Evolutionary conservation across 441 rosid species (phyloP).

Genomic region (Pelargonium australe): DNA sequence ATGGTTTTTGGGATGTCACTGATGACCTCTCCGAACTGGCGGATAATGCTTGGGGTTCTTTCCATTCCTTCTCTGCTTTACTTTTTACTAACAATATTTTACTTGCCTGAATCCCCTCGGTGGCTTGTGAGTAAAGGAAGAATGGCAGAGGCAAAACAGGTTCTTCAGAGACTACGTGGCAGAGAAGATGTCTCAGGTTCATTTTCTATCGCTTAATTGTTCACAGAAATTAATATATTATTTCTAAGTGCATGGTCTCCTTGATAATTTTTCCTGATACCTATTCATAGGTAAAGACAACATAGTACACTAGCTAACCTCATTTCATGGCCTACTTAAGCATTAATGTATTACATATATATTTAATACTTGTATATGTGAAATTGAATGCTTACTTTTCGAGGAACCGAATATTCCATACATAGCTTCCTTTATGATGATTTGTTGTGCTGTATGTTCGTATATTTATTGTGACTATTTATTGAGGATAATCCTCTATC

Average conservation of each 20-base stretch:
- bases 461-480: too few relatives aligned
- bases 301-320: too few relatives aligned
- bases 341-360: too few relatives aligned
- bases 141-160: conserved; percentile 57
- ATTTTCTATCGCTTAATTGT: not conserved
- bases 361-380: too few relatives aligned
- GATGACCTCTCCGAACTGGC: conserved; percentile 51
- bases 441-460: too few relatives aligned
- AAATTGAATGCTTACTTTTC: too few relatives aligned
- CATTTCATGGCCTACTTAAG: too few relatives aligned
- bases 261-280: not conserved
- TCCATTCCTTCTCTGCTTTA: conserved; percentile 56
- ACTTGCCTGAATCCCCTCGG: conserved; percentile 75
- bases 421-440: too few relatives aligned
- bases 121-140: conserved; percentile 78
- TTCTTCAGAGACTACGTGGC: conserved; percentile 65
- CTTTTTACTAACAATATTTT: conserved; percentile 44
- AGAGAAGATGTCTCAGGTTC: conserved; percentile 70
- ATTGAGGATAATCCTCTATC: too few relatives aligned
- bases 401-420: too few relatives aligned
- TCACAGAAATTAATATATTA: not conserved
- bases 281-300: too few relatives aligned
- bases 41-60: conserved; percentile 66
- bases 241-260: not conserved
- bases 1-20: conserved; percentile 66